Base-by-base conservation (phyloP, 345 rosid species). In the Eutrema yunnanense region DNA sequence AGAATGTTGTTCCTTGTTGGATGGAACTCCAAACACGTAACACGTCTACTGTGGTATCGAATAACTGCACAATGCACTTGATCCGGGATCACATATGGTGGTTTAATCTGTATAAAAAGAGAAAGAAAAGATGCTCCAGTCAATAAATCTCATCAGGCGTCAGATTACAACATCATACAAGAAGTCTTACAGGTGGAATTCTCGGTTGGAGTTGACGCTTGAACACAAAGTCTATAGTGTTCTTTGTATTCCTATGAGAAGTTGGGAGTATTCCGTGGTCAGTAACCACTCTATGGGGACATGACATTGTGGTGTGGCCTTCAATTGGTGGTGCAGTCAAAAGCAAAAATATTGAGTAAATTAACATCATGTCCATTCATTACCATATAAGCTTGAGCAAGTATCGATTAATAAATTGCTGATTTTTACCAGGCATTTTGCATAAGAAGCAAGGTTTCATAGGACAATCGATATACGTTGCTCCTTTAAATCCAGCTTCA, bases 361-460 rank as follows among this genome's bases (percentile, higher is more conserved):
- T 42, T 30, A 65, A 38, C 47, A 42, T 22, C 42, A 33, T 16
- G 8, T 34, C 32, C 12, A 60, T 1, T 13, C 30, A 22, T 37
- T n/a, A 52, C 6, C 46, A 53, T 50, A 6, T 5, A 29, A 52
- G 37, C 50, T 6, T 62, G 10, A 56, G 26, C 44, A 71, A 56
- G 42, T 7, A 40, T 26, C 9, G 26, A 69, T n/a, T 22, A 26
- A 48, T 29, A 47, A 73, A 57, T 16, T 22, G 9, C 0, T 8
- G 29, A 4, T n/a, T 47, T 26, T 41, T 36, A 94, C 99, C 97
- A 8, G 97, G 99, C 93, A 87, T 81, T 87, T 92, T 95, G 80
- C 99, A 95, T 75, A 95, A 86, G 71, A 92, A 95, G 72, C 97
- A 95, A 29, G 97, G 97, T 57, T 92, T 95, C 97, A 88, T 95